Conservation (phyloP, 2,329 filamentous ascomycete species). For the Penicillium sp. region DNA sequence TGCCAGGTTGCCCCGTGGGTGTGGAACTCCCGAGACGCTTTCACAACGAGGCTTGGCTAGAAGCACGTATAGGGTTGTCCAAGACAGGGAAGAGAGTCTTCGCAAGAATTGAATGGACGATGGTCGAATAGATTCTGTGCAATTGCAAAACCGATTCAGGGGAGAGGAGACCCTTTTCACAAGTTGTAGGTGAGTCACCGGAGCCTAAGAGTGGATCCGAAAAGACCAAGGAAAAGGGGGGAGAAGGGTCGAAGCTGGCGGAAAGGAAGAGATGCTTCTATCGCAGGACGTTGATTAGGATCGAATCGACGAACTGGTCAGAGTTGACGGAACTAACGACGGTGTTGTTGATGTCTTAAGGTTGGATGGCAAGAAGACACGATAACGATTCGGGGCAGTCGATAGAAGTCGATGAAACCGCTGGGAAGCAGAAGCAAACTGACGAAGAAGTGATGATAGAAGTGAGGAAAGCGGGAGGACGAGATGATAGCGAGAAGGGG, state of each 20-base stretch:
- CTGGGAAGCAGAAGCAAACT: background rate
- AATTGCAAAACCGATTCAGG: background rate
- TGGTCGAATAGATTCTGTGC: background rate
- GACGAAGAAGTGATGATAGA: slow-evolving; percentile 5
- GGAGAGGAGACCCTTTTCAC: slow-evolving; percentile 1
- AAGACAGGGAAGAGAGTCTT: background rate
- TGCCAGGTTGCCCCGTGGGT: slow-evolving; percentile 23
- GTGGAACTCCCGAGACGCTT: slow-evolving; percentile 7
- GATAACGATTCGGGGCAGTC: background rate
- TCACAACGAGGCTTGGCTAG: slow-evolving; percentile 2
- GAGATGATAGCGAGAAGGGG: slow-evolving; percentile 13
- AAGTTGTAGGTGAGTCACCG: slow-evolving; percentile 12
- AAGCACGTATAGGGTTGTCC: slow-evolving; percentile 3
- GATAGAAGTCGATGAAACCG: no score
- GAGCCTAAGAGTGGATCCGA: slow-evolving; percentile 9
- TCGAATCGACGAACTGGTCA: slow-evolving; percentile 11
- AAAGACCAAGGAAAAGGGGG: slow-evolving; percentile 2
- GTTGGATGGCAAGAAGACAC: slow-evolving; percentile 6
- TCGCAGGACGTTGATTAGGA: background rate
- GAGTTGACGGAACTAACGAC: slow-evolving; percentile 17
- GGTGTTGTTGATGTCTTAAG: slow-evolving; percentile 11
- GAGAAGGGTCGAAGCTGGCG: background rate
- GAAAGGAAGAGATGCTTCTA: slow-evolving; percentile 8
- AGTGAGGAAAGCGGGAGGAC: slow-evolving; percentile 12
- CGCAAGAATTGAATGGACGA: slow-evolving; percentile 7